Conservation (phyloP, 768 basidiomycete species). For the Artomyces pyxidatus region DNA sequence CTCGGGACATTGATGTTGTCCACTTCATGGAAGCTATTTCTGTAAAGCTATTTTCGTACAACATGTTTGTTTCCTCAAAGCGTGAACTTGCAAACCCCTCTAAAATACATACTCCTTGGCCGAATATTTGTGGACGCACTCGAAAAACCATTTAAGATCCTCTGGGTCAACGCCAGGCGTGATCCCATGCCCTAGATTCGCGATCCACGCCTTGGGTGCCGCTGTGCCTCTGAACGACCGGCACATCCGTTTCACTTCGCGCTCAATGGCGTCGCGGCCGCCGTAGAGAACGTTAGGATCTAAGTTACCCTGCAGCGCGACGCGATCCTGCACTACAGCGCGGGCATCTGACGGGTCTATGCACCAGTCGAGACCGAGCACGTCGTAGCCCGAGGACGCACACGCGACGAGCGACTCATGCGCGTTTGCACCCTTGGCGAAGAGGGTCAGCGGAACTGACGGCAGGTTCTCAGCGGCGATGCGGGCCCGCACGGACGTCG, state of each 20-base stretch:
- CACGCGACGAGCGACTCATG: slow-evolving; percentile 47
- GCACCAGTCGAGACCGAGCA: slow-evolving; percentile 88
- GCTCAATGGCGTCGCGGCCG: slow-evolving; percentile 78
- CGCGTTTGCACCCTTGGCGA: slow-evolving; percentile 90
- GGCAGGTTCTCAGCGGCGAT: slow-evolving; percentile 49
- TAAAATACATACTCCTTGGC: too few species aligned
- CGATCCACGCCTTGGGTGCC: slow-evolving; percentile 75
- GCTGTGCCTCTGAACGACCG: slow-evolving; percentile 57
- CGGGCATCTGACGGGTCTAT: slow-evolving; percentile 71
- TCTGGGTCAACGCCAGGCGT: slow-evolving; percentile 94
- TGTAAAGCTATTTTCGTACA: too few species aligned
- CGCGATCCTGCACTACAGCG: slow-evolving; percentile 46
- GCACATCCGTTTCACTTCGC: slow-evolving; percentile 76
- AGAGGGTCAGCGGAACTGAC: slow-evolving; percentile 76
- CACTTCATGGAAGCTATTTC: too few species aligned
- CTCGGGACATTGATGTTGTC: too few species aligned
- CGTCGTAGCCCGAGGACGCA: slow-evolving; percentile 68
- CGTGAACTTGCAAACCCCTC: too few species aligned
- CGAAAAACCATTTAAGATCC: slow-evolving; percentile 83
- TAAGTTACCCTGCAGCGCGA: slow-evolving; percentile 86
- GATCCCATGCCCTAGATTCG: slow-evolving; percentile 95
- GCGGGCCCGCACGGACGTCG: slow-evolving; percentile 51
- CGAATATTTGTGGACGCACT: slow-evolving; percentile 84
- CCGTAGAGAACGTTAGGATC: slow-evolving; percentile 87
- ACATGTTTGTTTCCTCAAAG: too few species aligned